Conservation (phyloP, 257 asterid genomes). For the Parsonsia alboflavescens region DNA sequence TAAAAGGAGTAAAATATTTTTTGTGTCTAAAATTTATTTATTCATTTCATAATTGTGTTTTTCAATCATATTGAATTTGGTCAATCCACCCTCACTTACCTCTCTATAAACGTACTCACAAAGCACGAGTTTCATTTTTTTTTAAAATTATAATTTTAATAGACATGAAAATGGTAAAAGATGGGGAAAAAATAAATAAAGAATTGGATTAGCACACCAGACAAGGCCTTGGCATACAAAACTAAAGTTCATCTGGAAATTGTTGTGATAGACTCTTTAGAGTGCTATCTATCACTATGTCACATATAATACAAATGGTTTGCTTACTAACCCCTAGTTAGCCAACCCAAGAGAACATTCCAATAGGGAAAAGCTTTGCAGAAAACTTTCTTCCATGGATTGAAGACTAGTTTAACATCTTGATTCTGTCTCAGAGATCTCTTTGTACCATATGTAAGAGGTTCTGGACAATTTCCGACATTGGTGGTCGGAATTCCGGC, state of each 20-base stretch:
- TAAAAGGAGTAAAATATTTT: too few relatives aligned
- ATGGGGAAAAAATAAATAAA: background rate
- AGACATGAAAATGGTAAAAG: background rate
- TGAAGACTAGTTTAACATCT: constrained; percentile 1
- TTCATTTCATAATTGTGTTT: too few relatives aligned
- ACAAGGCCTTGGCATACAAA: background rate
- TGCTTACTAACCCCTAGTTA: background rate
- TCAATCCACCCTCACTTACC: too few relatives aligned
- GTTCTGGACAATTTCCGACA: constrained; percentile 88
- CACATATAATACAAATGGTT: constrained; percentile 5
- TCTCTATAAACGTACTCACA: too few relatives aligned
- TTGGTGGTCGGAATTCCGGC: constrained; percentile 93
- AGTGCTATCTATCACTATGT: background rate
- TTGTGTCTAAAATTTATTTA: too few relatives aligned
- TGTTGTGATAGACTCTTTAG: background rate
- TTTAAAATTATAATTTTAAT: too few relatives aligned
- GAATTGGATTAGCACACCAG: constrained; percentile 8
- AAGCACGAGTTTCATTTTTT: too few relatives aligned
- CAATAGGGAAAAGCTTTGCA: background rate
- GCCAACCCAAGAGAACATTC: background rate
- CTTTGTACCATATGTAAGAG: constrained; percentile 50
- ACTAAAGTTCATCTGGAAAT: background rate
- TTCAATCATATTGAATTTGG: too few relatives aligned
- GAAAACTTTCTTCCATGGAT: background rate
- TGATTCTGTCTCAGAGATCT: constrained; percentile 18